Evolutionary conservation across 371 early-diverging fungal genomes (phyloP), one percentile per base, ranked within the genome.

Genomic region (Actinomortierella wolfii): DNA sequence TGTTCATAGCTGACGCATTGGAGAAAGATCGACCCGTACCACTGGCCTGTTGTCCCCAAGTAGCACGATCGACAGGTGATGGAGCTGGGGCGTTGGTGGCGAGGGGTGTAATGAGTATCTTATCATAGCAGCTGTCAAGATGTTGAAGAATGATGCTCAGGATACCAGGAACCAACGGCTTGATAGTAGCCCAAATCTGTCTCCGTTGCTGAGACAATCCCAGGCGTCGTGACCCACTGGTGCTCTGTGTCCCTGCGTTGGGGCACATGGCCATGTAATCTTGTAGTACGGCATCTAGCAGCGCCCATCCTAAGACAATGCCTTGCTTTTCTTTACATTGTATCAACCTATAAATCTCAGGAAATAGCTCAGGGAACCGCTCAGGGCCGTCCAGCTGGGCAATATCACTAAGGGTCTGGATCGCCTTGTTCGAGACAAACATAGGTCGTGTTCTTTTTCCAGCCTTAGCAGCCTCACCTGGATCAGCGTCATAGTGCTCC

Each of bases 21-120:
- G 4, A 6, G 34, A 34, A 34, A 11, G 34, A 34, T 34, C 34
- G 34, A 34, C 34, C 34, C 11, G 34, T 11, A 34, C 34, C 34
- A 11, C 34, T 11, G 34, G 4, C 11, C 11, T 34, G 34, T 11
- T 34, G 28, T 21, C 64, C 62, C 71, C 71, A 70, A 23, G 58
- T 26, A 8, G 61, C 54, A 23, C 65, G 65, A 11, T 70, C 71
- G 24, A 70, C 71, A 23, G 71, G 71, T 17, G 71, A 70, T 23
- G 71, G 71, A 13, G 71, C 71, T 0, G 71, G 71, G 0, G 71
- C 71, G 15, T 70, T 65, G 8, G 71, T 70, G 45, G 66, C 56
- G 9, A 70, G 40, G 3, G 71, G 71, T 5, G 71, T 58, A 25
- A 70, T 51, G 41, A 70, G 46, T 15, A 60, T 70, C 50, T 61